Percentiles rank a stretch among this genome's conserved stretches.
Conservation (phyloP, 148 eudicot species). For the Rhododendron griersonianum region DNA sequence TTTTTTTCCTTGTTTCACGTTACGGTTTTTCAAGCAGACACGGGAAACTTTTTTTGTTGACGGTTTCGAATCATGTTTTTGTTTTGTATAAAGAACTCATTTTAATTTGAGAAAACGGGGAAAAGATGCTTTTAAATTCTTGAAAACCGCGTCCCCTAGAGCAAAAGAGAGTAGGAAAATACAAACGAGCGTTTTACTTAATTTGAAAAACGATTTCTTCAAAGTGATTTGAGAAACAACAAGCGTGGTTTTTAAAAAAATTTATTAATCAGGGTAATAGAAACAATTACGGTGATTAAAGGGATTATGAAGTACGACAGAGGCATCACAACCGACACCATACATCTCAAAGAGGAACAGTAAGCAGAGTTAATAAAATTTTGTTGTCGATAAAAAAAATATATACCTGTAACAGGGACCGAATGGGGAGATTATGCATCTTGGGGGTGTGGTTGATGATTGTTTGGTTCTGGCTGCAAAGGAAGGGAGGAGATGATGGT, state of each 20-base stretch:
- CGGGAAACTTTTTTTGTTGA: background rate
- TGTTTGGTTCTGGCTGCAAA: slow-evolving; percentile 75
- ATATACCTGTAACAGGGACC: slow-evolving; percentile 55
- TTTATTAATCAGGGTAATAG: too few species aligned
- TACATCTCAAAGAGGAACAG: too few species aligned
- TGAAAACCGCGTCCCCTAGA: background rate
- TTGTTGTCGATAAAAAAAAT: too few species aligned
- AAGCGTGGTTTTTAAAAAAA: too few species aligned
- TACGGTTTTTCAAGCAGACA: background rate
- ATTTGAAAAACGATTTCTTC: too few species aligned
- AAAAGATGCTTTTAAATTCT: background rate
- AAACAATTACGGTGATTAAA: too few species aligned
- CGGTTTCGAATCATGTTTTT: background rate
- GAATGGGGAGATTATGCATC: slow-evolving; percentile 55
- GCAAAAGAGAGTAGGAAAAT: too few species aligned
- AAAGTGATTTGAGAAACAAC: background rate
- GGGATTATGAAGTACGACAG: too few species aligned
- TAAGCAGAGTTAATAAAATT: background rate
- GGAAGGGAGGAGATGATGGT: slow-evolving; percentile 56
- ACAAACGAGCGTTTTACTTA: background rate
- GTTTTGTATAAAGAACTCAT: background rate
- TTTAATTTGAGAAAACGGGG: too few species aligned
- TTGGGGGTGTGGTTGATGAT: slow-evolving; percentile 33
- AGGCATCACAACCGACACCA: background rate
- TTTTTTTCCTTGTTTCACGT: background rate